These are phyloP conservation scores for Paragyromitra xinjiangensis DNA, from an alignment of 495 filamentous ascomycete species.

Conservation along the genomic window DNA sequence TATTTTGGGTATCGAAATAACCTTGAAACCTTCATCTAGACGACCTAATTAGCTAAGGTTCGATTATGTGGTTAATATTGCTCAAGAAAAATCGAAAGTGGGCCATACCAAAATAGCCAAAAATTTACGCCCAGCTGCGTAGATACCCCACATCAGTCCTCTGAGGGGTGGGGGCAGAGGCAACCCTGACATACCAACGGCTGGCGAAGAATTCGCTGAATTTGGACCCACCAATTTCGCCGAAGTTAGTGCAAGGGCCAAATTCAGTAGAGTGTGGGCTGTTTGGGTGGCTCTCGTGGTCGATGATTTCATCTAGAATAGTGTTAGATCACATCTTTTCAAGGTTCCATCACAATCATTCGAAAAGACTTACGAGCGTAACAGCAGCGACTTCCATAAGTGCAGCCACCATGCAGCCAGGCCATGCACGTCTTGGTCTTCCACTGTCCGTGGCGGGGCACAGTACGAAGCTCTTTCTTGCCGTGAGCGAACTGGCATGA, in stretches of 20 bases:
- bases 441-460: constrained; percentile 56
- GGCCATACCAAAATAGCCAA: constrained; percentile 45
- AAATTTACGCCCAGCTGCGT: constrained; percentile 46
- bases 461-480: constrained; percentile 51
- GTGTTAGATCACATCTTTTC: background rate
- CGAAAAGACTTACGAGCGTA: constrained; percentile 52
- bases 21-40: constrained; percentile 29
- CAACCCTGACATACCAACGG: constrained; percentile 25
- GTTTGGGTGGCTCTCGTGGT: constrained; percentile 9
- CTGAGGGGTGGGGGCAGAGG: background rate
- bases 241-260: constrained; percentile 7
- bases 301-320: constrained; percentile 48
- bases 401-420: constrained; percentile 56
- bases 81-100: background rate
- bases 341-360: background rate
- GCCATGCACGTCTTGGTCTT: constrained; percentile 57
- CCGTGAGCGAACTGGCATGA: constrained; percentile 57
- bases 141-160: background rate
- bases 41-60: constrained; percentile 18
- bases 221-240: constrained; percentile 31
- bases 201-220: constrained; percentile 50
- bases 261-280: constrained; percentile 26
- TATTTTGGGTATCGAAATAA: constrained; percentile 19
- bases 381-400: constrained; percentile 56
- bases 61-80: background rate